Conservation (phyloP, 31 red algal species). For the Odonthalia washingtoniensis region DNA sequence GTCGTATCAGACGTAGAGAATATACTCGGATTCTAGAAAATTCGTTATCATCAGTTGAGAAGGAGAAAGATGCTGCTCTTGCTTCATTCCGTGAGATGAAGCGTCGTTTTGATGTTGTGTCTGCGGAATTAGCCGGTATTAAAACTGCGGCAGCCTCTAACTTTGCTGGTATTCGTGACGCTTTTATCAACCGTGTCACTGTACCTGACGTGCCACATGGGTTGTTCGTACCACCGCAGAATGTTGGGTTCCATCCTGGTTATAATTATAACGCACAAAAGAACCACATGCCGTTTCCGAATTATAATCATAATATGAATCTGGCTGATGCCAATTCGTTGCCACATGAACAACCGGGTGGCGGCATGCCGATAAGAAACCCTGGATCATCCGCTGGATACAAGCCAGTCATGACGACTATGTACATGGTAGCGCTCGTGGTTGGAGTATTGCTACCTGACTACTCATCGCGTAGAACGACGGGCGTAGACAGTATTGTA, state of each 20-base stretch:
- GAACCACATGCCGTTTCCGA: no score
- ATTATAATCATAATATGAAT: neutral
- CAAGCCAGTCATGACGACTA: constrained; percentile 8
- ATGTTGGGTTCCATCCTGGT: neutral
- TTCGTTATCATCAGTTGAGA: constrained; percentile 36
- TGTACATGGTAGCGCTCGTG: constrained; percentile 46
- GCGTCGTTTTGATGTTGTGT: constrained; percentile 23
- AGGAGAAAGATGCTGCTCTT: constrained; percentile 40
- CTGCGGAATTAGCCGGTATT: constrained; percentile 6
- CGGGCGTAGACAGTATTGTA: neutral
- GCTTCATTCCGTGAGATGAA: constrained; percentile 23
- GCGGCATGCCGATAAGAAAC: no score
- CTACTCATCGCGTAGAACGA: neutral
- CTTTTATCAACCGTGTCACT: neutral
- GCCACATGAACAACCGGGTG: neutral
- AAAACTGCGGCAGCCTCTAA: constrained; percentile 8
- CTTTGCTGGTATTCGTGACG: constrained; percentile 2
- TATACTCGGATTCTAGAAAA: constrained; percentile 63
- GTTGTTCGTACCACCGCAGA: neutral
- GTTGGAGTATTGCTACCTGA: constrained; percentile 36
- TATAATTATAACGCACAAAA: neutral
- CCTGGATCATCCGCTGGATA: no score
- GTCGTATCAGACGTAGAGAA: constrained; percentile 61
- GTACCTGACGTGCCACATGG: neutral
- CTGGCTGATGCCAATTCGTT: neutral